Conservation (phyloP, 176 grass and related monocot species). For the maize (Zea mays) region DNA sequence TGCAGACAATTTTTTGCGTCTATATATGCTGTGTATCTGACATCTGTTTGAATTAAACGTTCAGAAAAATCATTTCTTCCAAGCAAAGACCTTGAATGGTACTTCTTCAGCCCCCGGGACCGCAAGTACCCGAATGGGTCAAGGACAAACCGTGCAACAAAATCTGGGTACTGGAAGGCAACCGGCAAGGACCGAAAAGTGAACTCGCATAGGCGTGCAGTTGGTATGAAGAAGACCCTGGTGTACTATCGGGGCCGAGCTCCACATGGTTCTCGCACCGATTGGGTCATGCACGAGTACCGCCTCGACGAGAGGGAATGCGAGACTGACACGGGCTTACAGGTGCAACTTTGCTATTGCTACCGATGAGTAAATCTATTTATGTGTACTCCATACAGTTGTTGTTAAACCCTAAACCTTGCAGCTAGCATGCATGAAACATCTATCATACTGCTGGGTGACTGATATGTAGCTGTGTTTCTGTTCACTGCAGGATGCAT, state of each 20-base stretch:
- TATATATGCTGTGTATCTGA: conserved; percentile 13
- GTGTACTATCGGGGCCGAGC: conserved; percentile 95
- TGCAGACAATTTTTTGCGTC: background rate
- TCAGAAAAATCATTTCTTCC: conserved; percentile 98
- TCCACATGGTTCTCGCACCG: conserved; percentile 88
- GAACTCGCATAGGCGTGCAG: conserved; percentile 66
- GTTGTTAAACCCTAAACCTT: background rate
- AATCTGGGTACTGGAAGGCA: conserved; percentile 98
- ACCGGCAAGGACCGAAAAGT: conserved; percentile 94
- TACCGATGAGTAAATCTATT: background rate
- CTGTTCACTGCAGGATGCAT: conserved; percentile 62
- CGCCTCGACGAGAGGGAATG: conserved; percentile 96
- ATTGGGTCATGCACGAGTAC: conserved; percentile 99
- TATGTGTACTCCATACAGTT: background rate
- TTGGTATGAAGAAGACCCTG: conserved; percentile 96
- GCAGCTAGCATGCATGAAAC: conserved; percentile 10
- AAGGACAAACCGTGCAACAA: conserved; percentile 93
- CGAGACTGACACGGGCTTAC: conserved; percentile 70
- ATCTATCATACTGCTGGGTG: background rate
- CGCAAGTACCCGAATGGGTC: conserved; percentile 97
- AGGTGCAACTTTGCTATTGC: conserved; percentile 44
- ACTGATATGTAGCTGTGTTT: conserved; percentile 15
- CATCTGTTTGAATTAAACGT: conserved; percentile 11
- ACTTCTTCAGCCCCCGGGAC: conserved; percentile 99
- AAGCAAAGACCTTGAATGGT: conserved; percentile 99